Base-by-base conservation (phyloP, 2,329 filamentous ascomycete genomes). In the Arthrobotrys conoides region DNA sequence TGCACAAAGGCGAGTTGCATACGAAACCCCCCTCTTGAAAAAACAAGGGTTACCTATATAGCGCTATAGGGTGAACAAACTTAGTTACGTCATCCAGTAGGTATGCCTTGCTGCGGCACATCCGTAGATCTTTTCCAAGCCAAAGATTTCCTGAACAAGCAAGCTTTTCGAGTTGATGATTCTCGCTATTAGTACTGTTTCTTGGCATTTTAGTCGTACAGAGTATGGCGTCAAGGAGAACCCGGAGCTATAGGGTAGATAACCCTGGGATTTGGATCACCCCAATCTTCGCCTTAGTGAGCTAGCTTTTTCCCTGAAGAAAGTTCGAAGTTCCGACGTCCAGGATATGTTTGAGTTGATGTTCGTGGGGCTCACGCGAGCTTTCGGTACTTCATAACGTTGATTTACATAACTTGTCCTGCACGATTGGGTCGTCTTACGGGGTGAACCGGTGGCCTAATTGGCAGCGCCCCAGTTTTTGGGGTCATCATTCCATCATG, bases 401-500 rank as follows among this genome's bases (percentile, higher is more conserved):
- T 51, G 46, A 67, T 24, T 51, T 24, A 41, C 24, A 59, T 16
- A 27, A 51, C 33, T 55, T 12, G 48, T 22, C 18, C 33, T 24
- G 30, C n/a, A 59, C 30, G 33, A 22, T 59, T 30, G 30, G 38
- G 38, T 18, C 24, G 36, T 20, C 33, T 44, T 24, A 48, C 51
- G 33, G 20, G 66, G 27, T 27, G 48, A 65, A 55, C 71, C 69
- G 66, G 27, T 27, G 48, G 71, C 65, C 71, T 75, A 70, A 66
- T 22, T 36, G 22, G 30, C 53, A 38, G 27, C n/a, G 53, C 53
- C 30, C 30, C 66, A 51, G 14, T 27, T 71, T 59, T 59, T 59
- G 27, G 27, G 72, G 41, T 71, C 59, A 76, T 76, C 72, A 67
- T 76, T 76, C 70, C 72, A 76, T 76, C 72, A 76, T 76, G 57